A percentile compares a stretch with the other conserved stretches of the same genome.
These are phyloP conservation scores for Hyphodiscus hymeniophilus DNA, from an alignment of 495 filamentous ascomycete genomes.

Conservation along the genomic window DNA sequence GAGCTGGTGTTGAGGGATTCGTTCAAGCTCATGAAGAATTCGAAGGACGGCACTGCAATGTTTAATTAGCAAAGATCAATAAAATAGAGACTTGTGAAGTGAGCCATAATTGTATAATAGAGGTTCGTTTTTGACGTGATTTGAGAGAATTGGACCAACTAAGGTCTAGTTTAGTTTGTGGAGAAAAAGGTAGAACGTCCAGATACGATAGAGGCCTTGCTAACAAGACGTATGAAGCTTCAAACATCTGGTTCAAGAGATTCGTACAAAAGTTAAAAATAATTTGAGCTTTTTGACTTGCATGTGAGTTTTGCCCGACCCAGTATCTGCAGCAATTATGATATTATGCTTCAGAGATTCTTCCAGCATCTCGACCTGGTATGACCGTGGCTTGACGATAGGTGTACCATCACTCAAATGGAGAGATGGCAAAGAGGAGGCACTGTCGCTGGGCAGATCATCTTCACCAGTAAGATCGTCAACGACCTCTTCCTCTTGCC, in stretches of 20 bases:
- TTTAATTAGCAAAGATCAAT: not conserved
- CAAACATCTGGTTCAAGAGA: too few relatives aligned
- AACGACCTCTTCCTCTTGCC: not conserved
- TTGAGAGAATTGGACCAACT: too few relatives aligned
- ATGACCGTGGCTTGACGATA: conserved; percentile 46
- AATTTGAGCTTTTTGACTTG: conserved; percentile 31
- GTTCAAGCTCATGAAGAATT: conserved; percentile 69
- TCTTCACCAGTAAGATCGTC: not conserved
- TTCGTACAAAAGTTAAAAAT: too few relatives aligned
- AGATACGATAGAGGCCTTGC: too few relatives aligned
- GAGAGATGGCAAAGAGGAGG: not conserved
- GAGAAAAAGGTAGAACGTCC: too few relatives aligned
- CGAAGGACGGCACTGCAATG: conserved; percentile 62
- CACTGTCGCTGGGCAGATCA: not conserved
- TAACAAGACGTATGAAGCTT: not conserved
- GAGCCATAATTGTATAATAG: too few relatives aligned
- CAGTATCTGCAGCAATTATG: conserved; percentile 88
- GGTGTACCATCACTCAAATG: conserved; percentile 1
- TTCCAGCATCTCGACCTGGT: conserved; percentile 88
- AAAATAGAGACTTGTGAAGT: too few relatives aligned
- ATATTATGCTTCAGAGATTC: conserved; percentile 71
- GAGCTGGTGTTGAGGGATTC: conserved; percentile 42
- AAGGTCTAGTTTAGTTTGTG: too few relatives aligned
- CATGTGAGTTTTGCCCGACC: conserved; percentile 89
- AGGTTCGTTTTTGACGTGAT: too few relatives aligned